Percentiles rank a stretch among this genome's conserved stretches.
These are phyloP conservation scores for Nymphaea colorata DNA, from an alignment of 164 flowering plant species.

Conservation along the genomic window DNA sequence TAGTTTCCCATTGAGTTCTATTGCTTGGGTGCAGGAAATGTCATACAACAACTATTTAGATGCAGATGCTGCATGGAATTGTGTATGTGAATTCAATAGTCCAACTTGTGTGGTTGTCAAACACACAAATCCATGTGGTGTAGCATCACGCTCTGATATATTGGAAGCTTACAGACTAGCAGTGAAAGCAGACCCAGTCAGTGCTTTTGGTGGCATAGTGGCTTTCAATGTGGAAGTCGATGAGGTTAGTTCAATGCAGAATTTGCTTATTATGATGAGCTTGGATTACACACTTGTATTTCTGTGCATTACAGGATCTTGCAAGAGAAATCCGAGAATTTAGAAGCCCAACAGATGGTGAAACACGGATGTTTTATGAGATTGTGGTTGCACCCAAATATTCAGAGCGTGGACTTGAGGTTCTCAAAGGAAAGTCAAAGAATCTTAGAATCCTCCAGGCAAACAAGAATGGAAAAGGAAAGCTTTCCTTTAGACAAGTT, in stretches of 20 bases:
- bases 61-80: constrained; percentile 99
- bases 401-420: constrained; percentile 71
- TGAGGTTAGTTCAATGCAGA: constrained; percentile 43
- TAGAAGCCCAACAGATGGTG: constrained; percentile 97
- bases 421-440: constrained; percentile 89
- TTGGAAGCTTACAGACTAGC: constrained; percentile 90
- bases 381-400: constrained; percentile 97
- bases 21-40: constrained; percentile 65
- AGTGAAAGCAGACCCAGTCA: constrained; percentile 94
- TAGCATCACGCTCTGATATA: constrained; percentile 79
- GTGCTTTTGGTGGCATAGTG: constrained; percentile 99
- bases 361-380: constrained; percentile 98
- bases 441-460: constrained; percentile 90
- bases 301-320: constrained; percentile 31
- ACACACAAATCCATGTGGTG: constrained; percentile 99
- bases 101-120: constrained; percentile 97
- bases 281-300: background rate
- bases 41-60: constrained; percentile 95
- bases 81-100: constrained; percentile 77
- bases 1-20: too few relatives aligned
- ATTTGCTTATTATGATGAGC: background rate
- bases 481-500: constrained; percentile 88
- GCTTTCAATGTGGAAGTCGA: constrained; percentile 95
- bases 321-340: constrained; percentile 91
- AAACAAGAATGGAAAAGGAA: constrained; percentile 59